phyloP scores from a whole-genome alignment of 2,329 filamentous ascomycete genomes.

The Neonectria ditissima region DNA sequence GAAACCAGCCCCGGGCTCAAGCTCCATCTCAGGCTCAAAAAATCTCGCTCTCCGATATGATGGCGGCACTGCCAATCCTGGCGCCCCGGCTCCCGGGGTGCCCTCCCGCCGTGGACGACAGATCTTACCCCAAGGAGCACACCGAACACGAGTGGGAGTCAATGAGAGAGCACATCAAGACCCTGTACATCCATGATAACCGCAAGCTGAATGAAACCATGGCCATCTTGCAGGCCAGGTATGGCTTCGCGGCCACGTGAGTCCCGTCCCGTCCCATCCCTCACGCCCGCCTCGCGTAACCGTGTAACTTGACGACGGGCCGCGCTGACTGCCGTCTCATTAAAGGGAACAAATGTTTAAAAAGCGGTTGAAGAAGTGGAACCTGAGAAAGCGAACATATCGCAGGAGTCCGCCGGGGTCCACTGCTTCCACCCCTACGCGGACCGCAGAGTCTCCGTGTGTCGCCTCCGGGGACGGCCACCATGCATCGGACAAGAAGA shows the following conservation, averaged over 20 bases:
- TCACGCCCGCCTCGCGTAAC: neutral
- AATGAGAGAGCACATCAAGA: slow-evolving; percentile 48
- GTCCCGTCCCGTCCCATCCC: slow-evolving; percentile 39
- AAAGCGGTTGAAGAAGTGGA: slow-evolving; percentile 55
- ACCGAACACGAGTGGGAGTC: slow-evolving; percentile 51
- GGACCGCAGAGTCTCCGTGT: slow-evolving; percentile 28
- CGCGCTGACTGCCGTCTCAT: slow-evolving; percentile 7
- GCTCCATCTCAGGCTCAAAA: slow-evolving; percentile 6
- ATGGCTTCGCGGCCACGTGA: slow-evolving; percentile 54
- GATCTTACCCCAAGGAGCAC: slow-evolving; percentile 50
- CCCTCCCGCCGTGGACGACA: slow-evolving; percentile 40
- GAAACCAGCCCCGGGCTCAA: slow-evolving; percentile 8
- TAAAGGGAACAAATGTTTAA: slow-evolving; percentile 56
- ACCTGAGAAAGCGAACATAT: slow-evolving; percentile 52
- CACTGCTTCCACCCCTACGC: slow-evolving; percentile 37
- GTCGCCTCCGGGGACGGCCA: slow-evolving; percentile 31
- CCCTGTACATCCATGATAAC: slow-evolving; percentile 51
- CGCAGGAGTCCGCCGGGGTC: slow-evolving; percentile 44
- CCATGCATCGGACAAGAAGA: slow-evolving; percentile 25
- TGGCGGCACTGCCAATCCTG: slow-evolving; percentile 47
- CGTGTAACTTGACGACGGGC: neutral
- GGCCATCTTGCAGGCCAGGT: slow-evolving; percentile 49
- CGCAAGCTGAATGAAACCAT: slow-evolving; percentile 53
- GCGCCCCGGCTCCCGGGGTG: slow-evolving; percentile 50
- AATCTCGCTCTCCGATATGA: slow-evolving; percentile 30